phyloP scores from a whole-genome alignment of 2,329 filamentous ascomycete species.

The Calonectria honghensis region DNA sequence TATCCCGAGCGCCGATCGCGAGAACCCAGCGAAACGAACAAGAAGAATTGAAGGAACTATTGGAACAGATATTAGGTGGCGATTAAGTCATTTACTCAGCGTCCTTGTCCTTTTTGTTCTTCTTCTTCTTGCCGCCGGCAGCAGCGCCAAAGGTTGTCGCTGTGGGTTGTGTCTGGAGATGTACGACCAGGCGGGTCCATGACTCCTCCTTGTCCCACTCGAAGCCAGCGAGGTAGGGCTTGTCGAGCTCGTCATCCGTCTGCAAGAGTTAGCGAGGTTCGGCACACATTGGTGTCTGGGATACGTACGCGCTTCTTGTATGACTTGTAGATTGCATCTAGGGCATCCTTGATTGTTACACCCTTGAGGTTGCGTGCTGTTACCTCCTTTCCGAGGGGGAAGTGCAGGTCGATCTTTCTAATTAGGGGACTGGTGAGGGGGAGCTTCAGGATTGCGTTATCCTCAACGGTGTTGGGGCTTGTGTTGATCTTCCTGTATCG shows the following conservation, averaged over 20 bases:
- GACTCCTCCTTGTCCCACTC: constrained; percentile 97
- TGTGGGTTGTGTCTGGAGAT: constrained; percentile 83
- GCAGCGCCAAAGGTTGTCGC: constrained; percentile 65
- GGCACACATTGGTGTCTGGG: constrained; percentile 5
- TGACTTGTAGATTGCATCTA: constrained; percentile 96
- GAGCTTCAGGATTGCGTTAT: constrained; percentile 89
- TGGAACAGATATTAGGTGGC: constrained; percentile 62
- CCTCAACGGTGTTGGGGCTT: constrained; percentile 85
- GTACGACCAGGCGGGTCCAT: constrained; percentile 91
- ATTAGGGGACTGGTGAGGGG: constrained; percentile 86
- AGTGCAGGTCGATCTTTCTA: constrained; percentile 96
- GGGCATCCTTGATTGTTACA: constrained; percentile 96
- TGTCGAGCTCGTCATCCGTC: constrained; percentile 93
- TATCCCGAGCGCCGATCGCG: constrained; percentile 66
- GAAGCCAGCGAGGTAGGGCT: constrained; percentile 92
- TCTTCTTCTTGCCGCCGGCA: constrained; percentile 80
- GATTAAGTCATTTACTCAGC: constrained; percentile 63
- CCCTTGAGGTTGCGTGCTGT: constrained; percentile 94
- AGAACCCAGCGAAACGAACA: constrained; percentile 64
- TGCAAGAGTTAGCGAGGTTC: constrained; percentile 60
- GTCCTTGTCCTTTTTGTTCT: constrained; percentile 85
- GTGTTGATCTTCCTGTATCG: constrained; percentile 91
- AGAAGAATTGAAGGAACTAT: constrained; percentile 62
- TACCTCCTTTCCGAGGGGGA: constrained; percentile 90
- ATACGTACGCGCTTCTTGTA: constrained; percentile 93